These are phyloP conservation scores for Ramaria sp. DNA, from an alignment of 768 basidiomycete genomes.

Conservation along the genomic window DNA sequence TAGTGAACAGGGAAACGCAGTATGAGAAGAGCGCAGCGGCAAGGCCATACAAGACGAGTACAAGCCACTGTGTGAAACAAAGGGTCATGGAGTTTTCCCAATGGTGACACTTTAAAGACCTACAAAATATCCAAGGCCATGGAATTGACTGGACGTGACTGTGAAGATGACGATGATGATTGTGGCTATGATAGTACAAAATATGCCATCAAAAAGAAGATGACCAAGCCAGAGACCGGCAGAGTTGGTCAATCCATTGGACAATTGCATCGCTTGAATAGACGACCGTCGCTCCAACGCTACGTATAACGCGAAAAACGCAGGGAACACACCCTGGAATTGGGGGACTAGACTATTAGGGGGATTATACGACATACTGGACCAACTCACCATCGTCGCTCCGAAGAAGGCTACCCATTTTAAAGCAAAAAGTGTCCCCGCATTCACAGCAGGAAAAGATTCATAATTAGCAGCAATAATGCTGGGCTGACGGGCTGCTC, in stretches of 20 bases:
- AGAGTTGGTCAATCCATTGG: slow-evolving; percentile 63
- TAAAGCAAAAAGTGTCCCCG: slow-evolving; percentile 47
- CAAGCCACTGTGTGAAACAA: slow-evolving; percentile 45
- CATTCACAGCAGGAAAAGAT: slow-evolving; percentile 44
- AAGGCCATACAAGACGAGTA: slow-evolving; percentile 60
- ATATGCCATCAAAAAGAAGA: slow-evolving; percentile 59
- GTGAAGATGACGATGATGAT: slow-evolving; percentile 56
- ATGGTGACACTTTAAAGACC: slow-evolving; percentile 20
- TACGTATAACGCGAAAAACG: slow-evolving; percentile 72
- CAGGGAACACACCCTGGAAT: slow-evolving; percentile 60
- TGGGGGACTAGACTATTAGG: no score
- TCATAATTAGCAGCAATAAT: slow-evolving; percentile 50
- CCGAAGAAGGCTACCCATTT: slow-evolving; percentile 73
- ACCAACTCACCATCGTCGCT: slow-evolving; percentile 48
- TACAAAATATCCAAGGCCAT: slow-evolving; percentile 52
- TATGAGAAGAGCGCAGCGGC: slow-evolving; percentile 61
- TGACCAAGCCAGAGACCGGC: slow-evolving; percentile 73
- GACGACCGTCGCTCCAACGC: slow-evolving; percentile 55
- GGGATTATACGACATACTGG: background rate
- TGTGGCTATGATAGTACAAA: slow-evolving; percentile 48
- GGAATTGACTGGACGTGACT: slow-evolving; percentile 47
- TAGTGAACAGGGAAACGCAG: slow-evolving; percentile 45
- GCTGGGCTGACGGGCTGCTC: slow-evolving; percentile 26
- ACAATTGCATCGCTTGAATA: slow-evolving; percentile 76
- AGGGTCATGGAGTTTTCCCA: slow-evolving; percentile 9